Evolutionary conservation across 2,329 filamentous ascomycete species (phyloP), one percentile per base, ranked within the genome.

Genomic region (Periglandula ipomoeae): DNA sequence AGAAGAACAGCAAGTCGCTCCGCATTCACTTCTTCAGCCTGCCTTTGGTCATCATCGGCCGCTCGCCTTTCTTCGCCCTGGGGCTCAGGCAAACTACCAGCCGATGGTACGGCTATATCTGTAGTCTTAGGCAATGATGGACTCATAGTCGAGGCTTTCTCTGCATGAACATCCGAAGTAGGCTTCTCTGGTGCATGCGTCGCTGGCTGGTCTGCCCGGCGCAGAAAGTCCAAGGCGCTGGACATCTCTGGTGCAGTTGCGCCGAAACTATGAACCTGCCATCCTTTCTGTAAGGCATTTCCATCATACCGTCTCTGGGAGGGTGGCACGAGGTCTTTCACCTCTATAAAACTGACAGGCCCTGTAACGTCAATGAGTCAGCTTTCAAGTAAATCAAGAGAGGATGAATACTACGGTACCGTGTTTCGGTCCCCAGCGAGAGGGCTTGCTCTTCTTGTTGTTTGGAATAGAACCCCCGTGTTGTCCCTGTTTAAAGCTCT

Each of bases 401-500:
- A n/a, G n/a, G n/a, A n/a, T n/a, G n/a, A n/a, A n/a, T n/a, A n/a
- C n/a, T n/a, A n/a, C n/a, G n/a, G n/a, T n/a, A n/a, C n/a, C n/a
- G n/a, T n/a, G n/a, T n/a, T n/a, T n/a, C n/a, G n/a, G n/a, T n/a
- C n/a, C n/a, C n/a, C n/a, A n/a, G n/a, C n/a, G n/a, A n/a, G n/a
- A n/a, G n/a, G n/a, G n/a, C 6, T 34, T 9, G 8, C 32, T 23
- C n/a, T 34, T 34, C 22, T 27, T 27, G 1, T 30, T n/a, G n/a
- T n/a, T n/a, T n/a, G n/a, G 7, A 11, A 17, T 19, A 11, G 30
- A 40, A 15, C 42, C 35, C 5, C 52, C 55, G 3, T 20, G 5
- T 1, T 46, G 48, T 15, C 53, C 51, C 11, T 49, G 49, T 35
- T 56, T 59, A 47, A 66, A 66, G 35, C 52, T 55, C 2, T 43